Percentiles rank a stretch among this genome's conserved stretches.
Evolutionary conservation across 805 yeast species (phyloP).

Genomic region (Pichia manshurica): DNA sequence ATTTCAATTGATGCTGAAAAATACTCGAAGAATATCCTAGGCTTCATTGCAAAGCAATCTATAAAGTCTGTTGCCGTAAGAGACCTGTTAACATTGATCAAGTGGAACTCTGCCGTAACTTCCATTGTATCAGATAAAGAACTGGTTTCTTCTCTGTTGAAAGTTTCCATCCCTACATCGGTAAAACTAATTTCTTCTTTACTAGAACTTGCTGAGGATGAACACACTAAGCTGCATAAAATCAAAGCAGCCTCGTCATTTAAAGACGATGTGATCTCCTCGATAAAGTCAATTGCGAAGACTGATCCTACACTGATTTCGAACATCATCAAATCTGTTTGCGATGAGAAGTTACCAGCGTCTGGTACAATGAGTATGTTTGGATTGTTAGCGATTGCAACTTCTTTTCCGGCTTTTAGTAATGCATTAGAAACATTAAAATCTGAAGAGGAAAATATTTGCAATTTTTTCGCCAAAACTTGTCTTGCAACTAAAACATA

Average conservation of each 20-base stretch:
- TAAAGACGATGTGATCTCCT: conserved; percentile 26
- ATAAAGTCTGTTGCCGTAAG: conserved; percentile 41
- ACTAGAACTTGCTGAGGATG: conserved; percentile 13
- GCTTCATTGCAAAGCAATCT: conserved; percentile 34
- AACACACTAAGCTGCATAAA: conserved; percentile 35
- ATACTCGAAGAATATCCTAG: conserved; percentile 30
- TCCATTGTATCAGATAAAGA: conserved; percentile 21
- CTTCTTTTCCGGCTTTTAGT: not conserved
- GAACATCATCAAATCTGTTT: conserved; percentile 11
- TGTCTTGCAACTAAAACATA: conserved; percentile 32
- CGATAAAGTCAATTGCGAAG: conserved; percentile 21
- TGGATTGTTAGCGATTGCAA: conserved; percentile 19
- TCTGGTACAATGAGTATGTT: conserved; percentile 20
- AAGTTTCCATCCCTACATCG: conserved; percentile 27
- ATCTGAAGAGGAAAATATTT: conserved; percentile 13
- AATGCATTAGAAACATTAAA: conserved; percentile 10
- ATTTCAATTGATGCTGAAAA: conserved; percentile 26
- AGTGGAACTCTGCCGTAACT: conserved; percentile 46
- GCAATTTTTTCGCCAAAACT: conserved; percentile 31
- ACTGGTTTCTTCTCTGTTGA: conserved; percentile 19
- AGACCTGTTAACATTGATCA: conserved; percentile 51
- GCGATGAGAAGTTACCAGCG: conserved; percentile 16
- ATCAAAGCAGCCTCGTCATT: conserved; percentile 34
- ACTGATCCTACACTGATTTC: conserved; percentile 9
- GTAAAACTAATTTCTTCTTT: conserved; percentile 34